Evolutionary conservation across 2,329 filamentous ascomycete species (phyloP), one percentile per base, ranked within the genome.

Genomic region (Aspergillus thermomutatus): DNA sequence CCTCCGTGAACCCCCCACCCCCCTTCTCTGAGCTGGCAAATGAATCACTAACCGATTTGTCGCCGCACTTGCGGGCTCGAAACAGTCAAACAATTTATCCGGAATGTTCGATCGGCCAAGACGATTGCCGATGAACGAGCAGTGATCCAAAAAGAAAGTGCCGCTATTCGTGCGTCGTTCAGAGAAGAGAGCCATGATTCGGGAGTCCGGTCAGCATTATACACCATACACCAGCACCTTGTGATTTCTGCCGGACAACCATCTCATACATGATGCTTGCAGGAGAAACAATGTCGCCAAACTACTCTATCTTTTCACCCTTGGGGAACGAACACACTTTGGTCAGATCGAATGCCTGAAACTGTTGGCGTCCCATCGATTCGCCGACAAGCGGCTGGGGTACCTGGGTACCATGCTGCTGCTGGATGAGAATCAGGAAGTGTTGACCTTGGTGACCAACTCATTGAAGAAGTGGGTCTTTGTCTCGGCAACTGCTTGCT

Each of bases 331-430:
- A 69, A 99, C 94, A 56, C 94, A 99, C 77, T 99, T 99, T 74
- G 94, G 94, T 52, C 94, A 99, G 82, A 99, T 99, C 72, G 94
- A 99, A 85, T 99, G 94, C 76, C 83, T 99, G 70, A 99, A 99
- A 79, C 85, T 99, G 51, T 85, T 99, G 57, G 94, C 94, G 57
- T 99, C 94, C 43, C 92, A 95, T 63, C 91, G 93, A 57, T 99
- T 99, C 72, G 94, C 94, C 65, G 94, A 99, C 82, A 99, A 99
- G 80, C 88, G 94, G 49, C 79, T 99, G 66, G 94, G 94, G 43
- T 96, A 99, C 72, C 80, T 99, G 64, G 94, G 94, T 25, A 99
- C 94, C 19, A 99, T 97, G 86, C 78, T 99, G 72, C 78, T 99
- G 64, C 81, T 99, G 60, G 94, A 99, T 74, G 94, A 99, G 81